These are phyloP conservation scores for Leccinum subtestaceum DNA, from an alignment of 768 basidiomycete species.

Conservation along the genomic window DNA sequence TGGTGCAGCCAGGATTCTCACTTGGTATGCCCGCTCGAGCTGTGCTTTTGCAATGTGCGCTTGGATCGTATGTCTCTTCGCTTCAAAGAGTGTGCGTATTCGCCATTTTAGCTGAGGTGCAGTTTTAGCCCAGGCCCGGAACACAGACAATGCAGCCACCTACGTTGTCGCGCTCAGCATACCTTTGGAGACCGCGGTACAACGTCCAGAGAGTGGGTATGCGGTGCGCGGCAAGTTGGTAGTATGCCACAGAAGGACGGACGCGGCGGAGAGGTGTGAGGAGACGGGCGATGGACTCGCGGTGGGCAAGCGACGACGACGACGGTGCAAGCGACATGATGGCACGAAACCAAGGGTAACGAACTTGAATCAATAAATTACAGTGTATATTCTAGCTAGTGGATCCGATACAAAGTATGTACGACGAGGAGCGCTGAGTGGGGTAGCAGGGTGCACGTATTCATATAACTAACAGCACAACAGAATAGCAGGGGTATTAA, in stretches of 20 bases:
- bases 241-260: constrained; percentile 64
- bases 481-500: constrained; percentile 12
- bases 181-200: constrained; percentile 65
- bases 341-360: not conserved
- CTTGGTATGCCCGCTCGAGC: constrained; percentile 57
- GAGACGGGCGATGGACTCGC: constrained; percentile 48
- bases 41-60: constrained; percentile 45
- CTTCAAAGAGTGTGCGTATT: constrained; percentile 51
- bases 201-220: constrained; percentile 75
- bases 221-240: constrained; percentile 65
- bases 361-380: not conserved
- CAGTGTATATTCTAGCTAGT: not conserved
- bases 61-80: constrained; percentile 52
- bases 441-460: not conserved
- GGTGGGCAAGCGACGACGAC: constrained; percentile 43
- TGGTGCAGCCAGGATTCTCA: constrained; percentile 26
- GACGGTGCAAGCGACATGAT: constrained; percentile 20
- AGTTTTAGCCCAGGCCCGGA: not conserved
- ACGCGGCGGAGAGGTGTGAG: constrained; percentile 58
- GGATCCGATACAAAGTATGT: not conserved
- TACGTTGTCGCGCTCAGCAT: constrained; percentile 56
- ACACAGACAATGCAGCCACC: not conserved
- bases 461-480: not conserved
- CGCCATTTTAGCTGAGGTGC: constrained; percentile 53
- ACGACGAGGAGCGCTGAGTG: not conserved